These are phyloP conservation scores for Chlamydomonas sp. DNA, from an alignment of 139 green algal genomes.

Conservation along the genomic window DNA sequence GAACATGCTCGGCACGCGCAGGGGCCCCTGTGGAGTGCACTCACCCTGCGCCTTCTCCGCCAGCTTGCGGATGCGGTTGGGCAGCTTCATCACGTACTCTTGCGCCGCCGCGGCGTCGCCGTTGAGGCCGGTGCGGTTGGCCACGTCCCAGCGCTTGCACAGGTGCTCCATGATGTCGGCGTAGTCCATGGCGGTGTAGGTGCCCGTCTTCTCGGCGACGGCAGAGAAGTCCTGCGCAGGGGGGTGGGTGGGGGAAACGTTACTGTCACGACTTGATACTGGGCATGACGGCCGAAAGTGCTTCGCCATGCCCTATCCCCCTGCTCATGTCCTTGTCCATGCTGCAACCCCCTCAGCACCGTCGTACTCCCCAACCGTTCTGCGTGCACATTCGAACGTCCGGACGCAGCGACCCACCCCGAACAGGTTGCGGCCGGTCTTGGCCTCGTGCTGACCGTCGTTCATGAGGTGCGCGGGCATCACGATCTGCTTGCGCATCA, in stretches of 20 bases:
- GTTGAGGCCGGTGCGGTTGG: conserved; percentile 33
- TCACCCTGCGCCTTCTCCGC: conserved; percentile 70
- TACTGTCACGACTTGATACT: too few species aligned
- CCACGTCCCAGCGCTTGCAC: conserved; percentile 84
- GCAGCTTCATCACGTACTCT: conserved; percentile 85
- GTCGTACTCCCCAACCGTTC: background rate
- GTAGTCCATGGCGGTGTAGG: conserved; percentile 93
- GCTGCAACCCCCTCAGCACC: too few species aligned
- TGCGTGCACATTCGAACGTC: background rate
- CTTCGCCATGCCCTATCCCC: too few species aligned
- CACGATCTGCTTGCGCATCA: conserved; percentile 99
- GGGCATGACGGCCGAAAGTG: too few species aligned
- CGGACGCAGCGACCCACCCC: conserved; percentile 33
- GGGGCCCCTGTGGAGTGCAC: background rate
- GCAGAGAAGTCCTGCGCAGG: conserved; percentile 87
- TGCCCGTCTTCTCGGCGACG: conserved; percentile 91
- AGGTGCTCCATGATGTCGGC: conserved; percentile 96
- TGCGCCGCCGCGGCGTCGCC: conserved; percentile 80
- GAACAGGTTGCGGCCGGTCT: conserved; percentile 87
- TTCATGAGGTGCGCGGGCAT: conserved; percentile 99
- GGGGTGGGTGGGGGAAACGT: too few species aligned
- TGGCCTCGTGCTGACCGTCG: conserved; percentile 83
- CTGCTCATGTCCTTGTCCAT: too few species aligned
- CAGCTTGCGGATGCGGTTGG: conserved; percentile 89
- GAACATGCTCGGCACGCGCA: too few species aligned